Percentiles rank a stretch among this genome's conserved stretches.
Evolutionary conservation across 179 eudicot species (phyloP).

Genomic region (Gypsophila paniculata): DNA sequence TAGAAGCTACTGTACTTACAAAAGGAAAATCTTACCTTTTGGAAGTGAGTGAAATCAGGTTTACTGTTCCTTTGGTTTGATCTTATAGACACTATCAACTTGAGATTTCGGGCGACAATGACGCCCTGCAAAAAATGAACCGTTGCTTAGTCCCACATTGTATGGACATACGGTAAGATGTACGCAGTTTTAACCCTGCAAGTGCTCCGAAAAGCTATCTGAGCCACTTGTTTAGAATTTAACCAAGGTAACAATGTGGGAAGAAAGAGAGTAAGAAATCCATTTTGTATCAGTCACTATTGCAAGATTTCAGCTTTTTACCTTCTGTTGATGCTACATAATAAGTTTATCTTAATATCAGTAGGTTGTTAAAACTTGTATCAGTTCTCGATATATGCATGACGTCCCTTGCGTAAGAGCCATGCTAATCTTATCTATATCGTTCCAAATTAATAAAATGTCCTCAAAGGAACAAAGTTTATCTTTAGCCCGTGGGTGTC

Average conservation of each 20-base stretch:
- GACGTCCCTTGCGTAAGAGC: too few species aligned
- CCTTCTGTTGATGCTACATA: neutral
- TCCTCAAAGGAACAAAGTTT: too few species aligned
- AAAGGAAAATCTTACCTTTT: neutral
- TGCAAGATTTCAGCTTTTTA: neutral
- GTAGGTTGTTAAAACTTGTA: too few species aligned
- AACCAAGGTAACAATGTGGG: neutral
- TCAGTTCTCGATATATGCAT: too few species aligned
- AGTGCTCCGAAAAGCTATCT: neutral
- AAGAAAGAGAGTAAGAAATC: too few species aligned
- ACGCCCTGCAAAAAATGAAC: neutral
- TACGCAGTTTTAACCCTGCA: neutral
- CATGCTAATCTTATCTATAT: too few species aligned
- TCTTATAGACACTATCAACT: constrained; percentile 14
- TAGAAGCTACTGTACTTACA: constrained; percentile 2
- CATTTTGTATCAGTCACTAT: neutral
- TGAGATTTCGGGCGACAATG: neutral
- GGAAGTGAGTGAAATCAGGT: neutral
- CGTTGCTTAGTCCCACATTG: neutral
- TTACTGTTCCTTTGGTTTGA: constrained; percentile 3
- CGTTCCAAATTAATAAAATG: too few species aligned
- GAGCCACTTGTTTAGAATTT: too few species aligned
- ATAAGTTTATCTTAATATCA: neutral
- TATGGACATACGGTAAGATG: neutral
- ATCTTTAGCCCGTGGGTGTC: neutral